Conservation (phyloP, 108 stramenopile genomes). For the Poteriospumella lacustris region DNA sequence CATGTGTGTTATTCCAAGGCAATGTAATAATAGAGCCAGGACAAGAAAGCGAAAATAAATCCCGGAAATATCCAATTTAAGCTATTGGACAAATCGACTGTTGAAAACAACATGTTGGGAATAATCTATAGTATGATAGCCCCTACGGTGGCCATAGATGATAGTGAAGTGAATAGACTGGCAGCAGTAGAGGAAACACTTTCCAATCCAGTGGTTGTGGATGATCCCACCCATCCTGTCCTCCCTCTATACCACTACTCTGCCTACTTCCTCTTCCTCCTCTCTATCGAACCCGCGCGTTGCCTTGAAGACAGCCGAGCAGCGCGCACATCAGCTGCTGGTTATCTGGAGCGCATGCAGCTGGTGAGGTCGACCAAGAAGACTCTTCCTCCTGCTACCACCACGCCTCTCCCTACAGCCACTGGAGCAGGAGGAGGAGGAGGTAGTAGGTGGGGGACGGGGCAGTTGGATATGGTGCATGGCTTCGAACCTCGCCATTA, state of each 20-base stretch:
- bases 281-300: constrained; percentile 6
- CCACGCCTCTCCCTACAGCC: not conserved
- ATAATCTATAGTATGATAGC: constrained; percentile 9
- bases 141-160: constrained; percentile 6
- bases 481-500: constrained; percentile 6
- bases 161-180: constrained; percentile 8
- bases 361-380: constrained; percentile 6
- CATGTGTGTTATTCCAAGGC: constrained; percentile 7
- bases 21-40: constrained; percentile 8
- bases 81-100: constrained; percentile 7
- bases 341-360: not conserved
- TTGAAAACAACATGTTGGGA: constrained; percentile 8
- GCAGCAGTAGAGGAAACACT: constrained; percentile 6
- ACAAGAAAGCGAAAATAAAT: constrained; percentile 9
- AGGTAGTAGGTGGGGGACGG: constrained; percentile 5
- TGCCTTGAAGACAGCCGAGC: constrained; percentile 6
- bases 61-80: constrained; percentile 8
- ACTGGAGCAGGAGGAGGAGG: constrained; percentile 5
- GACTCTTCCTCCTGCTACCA: constrained; percentile 6
- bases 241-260: not conserved
- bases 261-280: constrained; percentile 2
- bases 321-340: constrained; percentile 5
- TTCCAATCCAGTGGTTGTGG: constrained; percentile 6
- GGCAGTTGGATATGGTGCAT: constrained; percentile 6
- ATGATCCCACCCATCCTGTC: constrained; percentile 6